phyloP scores from a whole-genome alignment of 2,329 filamentous ascomycete genomes.

The Talaromyces marneffei region DNA sequence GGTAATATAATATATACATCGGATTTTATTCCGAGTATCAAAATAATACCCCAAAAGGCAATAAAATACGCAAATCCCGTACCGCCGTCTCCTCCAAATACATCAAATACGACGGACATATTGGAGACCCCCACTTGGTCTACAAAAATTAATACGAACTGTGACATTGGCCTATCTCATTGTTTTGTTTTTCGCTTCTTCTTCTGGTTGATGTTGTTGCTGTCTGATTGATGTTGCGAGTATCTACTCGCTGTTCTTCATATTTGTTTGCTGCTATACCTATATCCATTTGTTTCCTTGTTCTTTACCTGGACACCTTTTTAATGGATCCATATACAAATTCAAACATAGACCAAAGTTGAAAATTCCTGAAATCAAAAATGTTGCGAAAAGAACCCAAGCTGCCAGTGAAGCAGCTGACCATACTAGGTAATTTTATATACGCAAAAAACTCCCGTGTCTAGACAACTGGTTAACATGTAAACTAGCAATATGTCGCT shows the following conservation, averaged over 20 bases:
- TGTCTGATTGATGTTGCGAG: not conserved
- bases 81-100: constrained; percentile 7
- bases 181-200: not conserved
- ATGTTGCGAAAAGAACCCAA: constrained; percentile 44
- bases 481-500: constrained; percentile 63
- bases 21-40: not conserved
- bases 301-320: not conserved
- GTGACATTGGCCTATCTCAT: not conserved
- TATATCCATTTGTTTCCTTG: not conserved
- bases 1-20: not conserved
- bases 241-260: not conserved
- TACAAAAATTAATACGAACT: not conserved
- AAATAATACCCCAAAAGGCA: not conserved
- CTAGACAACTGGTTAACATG: not conserved
- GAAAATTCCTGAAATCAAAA: not conserved
- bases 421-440: constrained; percentile 62
- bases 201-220: not conserved
- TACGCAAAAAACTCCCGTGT: not conserved
- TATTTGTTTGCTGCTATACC: not conserved
- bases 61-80: not conserved
- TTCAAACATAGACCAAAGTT: not conserved
- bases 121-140: not conserved
- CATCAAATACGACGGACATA: constrained; percentile 5
- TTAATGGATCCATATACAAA: not conserved
- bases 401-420: constrained; percentile 69